Evolutionary conservation across 2,329 filamentous ascomycete genomes (phyloP), one percentile per base, ranked within the genome.

Genomic region (Capronia americana): DNA sequence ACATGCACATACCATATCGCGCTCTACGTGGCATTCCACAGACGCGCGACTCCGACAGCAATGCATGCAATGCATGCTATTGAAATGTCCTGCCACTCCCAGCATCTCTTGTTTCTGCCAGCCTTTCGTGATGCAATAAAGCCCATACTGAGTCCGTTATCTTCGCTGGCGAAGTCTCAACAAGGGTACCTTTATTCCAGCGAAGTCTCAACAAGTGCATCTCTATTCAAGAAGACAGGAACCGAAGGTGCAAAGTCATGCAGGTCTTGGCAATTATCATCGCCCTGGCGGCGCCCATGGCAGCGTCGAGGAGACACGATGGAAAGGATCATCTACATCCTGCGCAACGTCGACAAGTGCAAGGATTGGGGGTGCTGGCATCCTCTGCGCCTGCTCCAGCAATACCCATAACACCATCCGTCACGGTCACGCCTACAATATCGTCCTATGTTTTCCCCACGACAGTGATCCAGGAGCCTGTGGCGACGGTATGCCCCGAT

Each of bases 401-500:
- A 32, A 12, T 28, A n/a, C 24, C n/a, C 17, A 54, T 14, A 20
- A 41, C 62, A 30, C 8, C 57, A 48, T 58, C 57, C 34, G 46
- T 17, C 38, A 28, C n/a, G 10, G 46, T 17, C 38, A 28, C n/a
- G 10, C 20, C 38, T 11, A 66, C 53, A 23, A 54, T 63, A 8
- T 63, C 57, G 12, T 63, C 58, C 23, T 67, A 67, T 26, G n/a
- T 59, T 30, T 71, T 66, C 57, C 63, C 67, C 4, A 68, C 64
- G n/a, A 66, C 65, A 34, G 65, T 67, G 7, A 62, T 69, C 10
- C 67, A 69, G 57, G 61, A 67, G 17, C 61, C 71, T 1, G 48
- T 73, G 30, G 70, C 67, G 3, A 72, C 71, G 2, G 57, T 73
- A 8, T 73, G 71, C 57, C 69, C 67, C 4, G 65, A 59, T 20